Conservation (phyloP, 352 stramenopile genomes). For the Hyaloperonospora brassicae region DNA sequence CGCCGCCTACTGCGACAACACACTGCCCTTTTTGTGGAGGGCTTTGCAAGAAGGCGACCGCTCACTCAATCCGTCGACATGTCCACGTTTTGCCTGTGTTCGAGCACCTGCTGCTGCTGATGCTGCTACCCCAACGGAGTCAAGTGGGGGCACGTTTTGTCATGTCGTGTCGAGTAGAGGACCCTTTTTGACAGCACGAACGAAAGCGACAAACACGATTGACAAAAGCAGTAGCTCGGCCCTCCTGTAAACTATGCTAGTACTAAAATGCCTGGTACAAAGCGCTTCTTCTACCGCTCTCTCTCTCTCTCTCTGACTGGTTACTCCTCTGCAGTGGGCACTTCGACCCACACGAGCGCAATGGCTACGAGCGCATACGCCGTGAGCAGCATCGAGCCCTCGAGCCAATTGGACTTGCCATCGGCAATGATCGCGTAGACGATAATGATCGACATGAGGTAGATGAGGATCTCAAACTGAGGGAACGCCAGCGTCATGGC, state of each 20-base stretch:
- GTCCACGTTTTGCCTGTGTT: too few relatives aligned
- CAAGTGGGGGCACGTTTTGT: too few relatives aligned
- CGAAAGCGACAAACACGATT: constrained; percentile 9
- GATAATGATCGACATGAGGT: constrained; percentile 93
- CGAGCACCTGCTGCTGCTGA: too few relatives aligned
- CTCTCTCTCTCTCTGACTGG: too few relatives aligned
- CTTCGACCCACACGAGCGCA: constrained; percentile 71
- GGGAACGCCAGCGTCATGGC: constrained; percentile 95
- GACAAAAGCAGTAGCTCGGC: constrained; percentile 16
- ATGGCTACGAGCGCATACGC: constrained; percentile 86
- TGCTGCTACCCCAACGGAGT: too few relatives aligned
- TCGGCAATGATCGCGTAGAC: constrained; percentile 89
- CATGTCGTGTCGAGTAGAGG: constrained; percentile 6
- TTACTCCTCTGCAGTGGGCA: constrained; percentile 37
- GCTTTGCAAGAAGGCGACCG: too few relatives aligned
- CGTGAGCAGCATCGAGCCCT: constrained; percentile 88
- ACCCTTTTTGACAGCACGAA: constrained; percentile 2
- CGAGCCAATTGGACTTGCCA: constrained; percentile 89
- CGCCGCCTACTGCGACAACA: too few relatives aligned
- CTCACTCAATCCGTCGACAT: too few relatives aligned
- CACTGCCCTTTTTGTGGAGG: too few relatives aligned
- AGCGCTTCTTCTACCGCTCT: constrained; percentile 21
- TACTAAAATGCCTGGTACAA: constrained; percentile 7
- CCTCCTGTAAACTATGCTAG: constrained; percentile 21
- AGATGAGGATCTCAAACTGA: constrained; percentile 93